These are phyloP conservation scores for Cystobasidium ongulense DNA, from an alignment of 768 basidiomycete genomes.

Conservation along the genomic window DNA sequence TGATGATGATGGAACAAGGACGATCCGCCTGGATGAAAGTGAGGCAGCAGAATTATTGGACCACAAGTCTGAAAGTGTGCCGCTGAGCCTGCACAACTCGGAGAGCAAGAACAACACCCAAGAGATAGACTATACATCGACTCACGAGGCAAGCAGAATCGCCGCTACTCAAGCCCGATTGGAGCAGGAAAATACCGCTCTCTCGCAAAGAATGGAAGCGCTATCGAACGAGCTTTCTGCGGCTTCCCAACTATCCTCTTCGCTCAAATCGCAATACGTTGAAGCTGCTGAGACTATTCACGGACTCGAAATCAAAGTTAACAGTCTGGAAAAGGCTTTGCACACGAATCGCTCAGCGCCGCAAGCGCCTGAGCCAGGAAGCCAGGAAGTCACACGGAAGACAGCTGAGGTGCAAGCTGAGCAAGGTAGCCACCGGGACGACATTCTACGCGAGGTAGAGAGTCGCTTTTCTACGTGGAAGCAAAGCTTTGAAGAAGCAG, in stretches of 20 bases:
- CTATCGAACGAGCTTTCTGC: conserved; percentile 66
- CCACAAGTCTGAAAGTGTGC: not conserved
- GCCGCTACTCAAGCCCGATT: conserved; percentile 31
- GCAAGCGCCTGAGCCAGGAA: not conserved
- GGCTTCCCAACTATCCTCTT: conserved; percentile 63
- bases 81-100: not conserved
- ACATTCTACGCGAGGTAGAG: conserved; percentile 43
- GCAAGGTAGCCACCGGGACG: conserved; percentile 30
- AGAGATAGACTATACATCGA: not conserved
- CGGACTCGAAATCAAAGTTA: conserved; percentile 61
- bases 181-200: conserved; percentile 49
- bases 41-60: not conserved
- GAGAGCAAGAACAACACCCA: not conserved
- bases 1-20: conserved; percentile 11
- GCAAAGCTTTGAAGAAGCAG: conserved; percentile 28
- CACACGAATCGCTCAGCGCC: conserved; percentile 42
- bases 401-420: not conserved
- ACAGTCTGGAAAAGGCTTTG: conserved; percentile 60
- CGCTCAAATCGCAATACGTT: conserved; percentile 65
- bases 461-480: conserved; percentile 32
- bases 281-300: conserved; percentile 53
- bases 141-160: not conserved
- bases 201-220: conserved; percentile 57
- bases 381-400: not conserved
- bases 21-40: conserved; percentile 7